phyloP scores from a whole-genome alignment of 2,329 filamentous ascomycete species.

The Tolypocladium tundrense region DNA sequence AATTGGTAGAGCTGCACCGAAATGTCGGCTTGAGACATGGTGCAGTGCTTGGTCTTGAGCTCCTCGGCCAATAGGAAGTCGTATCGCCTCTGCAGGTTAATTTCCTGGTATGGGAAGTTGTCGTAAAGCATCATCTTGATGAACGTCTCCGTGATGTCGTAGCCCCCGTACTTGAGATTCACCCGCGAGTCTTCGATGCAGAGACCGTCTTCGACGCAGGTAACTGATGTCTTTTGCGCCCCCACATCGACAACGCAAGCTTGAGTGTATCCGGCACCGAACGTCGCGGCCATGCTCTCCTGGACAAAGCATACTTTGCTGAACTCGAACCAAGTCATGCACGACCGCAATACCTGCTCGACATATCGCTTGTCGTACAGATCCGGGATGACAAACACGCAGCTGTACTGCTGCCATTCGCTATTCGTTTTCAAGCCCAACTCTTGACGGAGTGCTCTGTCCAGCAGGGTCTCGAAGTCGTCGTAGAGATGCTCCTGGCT shows the following conservation, averaged over 20 bases:
- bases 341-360: constrained; percentile 70
- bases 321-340: constrained; percentile 85
- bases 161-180: constrained; percentile 89
- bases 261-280: constrained; percentile 87
- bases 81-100: constrained; percentile 82
- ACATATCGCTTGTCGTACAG: constrained; percentile 93
- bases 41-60: constrained; percentile 86
- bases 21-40: constrained; percentile 81
- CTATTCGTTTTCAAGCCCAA: constrained; percentile 67
- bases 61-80: constrained; percentile 93
- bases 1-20: constrained; percentile 84
- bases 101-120: constrained; percentile 89
- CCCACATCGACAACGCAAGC: constrained; percentile 94
- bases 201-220: constrained; percentile 93
- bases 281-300: constrained; percentile 88
- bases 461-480: constrained; percentile 79
- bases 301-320: constrained; percentile 87
- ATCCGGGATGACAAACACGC: constrained; percentile 94
- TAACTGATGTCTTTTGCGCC: constrained; percentile 93
- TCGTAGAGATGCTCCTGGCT: constrained; percentile 72
- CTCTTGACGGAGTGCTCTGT: constrained; percentile 78
- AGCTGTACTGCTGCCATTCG: constrained; percentile 84
- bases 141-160: constrained; percentile 88
- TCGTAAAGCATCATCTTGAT: constrained; percentile 97
- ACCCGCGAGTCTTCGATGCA: constrained; percentile 89